Base-by-base conservation (phyloP, 1,284 basidiomycete species). In the Takashimella tepidaria region DNA sequence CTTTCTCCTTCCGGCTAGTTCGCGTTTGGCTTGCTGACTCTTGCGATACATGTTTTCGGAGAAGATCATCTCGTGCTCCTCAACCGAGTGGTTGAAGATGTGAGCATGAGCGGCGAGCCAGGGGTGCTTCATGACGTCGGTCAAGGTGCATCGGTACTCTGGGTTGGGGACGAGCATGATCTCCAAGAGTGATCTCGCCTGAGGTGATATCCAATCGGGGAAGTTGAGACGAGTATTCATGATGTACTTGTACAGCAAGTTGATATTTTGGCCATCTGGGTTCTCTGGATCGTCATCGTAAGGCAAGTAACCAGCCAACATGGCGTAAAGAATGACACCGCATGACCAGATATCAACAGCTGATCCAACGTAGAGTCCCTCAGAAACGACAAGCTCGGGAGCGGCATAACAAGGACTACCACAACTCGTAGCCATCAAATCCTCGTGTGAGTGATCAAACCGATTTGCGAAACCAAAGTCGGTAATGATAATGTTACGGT, bases 281-380 rank as follows among this genome's bases (percentile, higher is more conserved):
- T 98, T 99, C 26, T 87, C 87, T 1, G 96, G 96, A 76, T 99
- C 96, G 74, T 98, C 96, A 76, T 98, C 96, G 74, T 98, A 99
- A n/a, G 96, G 96, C 26, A 99, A 85, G 72, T 98, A 98, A 6
- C 96, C 96, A 1, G 95, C 92, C 11, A 98, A 84, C 95, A 99
- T 98, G 53, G 96, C 96, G 74, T 98, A 99, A 5, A 99, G 82
- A 65, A 99, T 99, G 61, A 99, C 96, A 59, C 96, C 96, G 66
- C 96, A 98, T 12, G 88, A 92, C 96, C 96, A 99, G 65, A 99
- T 95, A 68, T 98, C 96, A 56, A 98, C 96, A 1, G 96, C 93
- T n/a, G 89, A 92, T 21, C 96, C 96, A 40, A 96, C 91, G 67
- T 98, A 98, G 13, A 93, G 82, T 25, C 96, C 96, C 69, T 98